Evolutionary conservation across 768 basidiomycete species (phyloP).

Genomic region (Psilocybe cyanescens): DNA sequence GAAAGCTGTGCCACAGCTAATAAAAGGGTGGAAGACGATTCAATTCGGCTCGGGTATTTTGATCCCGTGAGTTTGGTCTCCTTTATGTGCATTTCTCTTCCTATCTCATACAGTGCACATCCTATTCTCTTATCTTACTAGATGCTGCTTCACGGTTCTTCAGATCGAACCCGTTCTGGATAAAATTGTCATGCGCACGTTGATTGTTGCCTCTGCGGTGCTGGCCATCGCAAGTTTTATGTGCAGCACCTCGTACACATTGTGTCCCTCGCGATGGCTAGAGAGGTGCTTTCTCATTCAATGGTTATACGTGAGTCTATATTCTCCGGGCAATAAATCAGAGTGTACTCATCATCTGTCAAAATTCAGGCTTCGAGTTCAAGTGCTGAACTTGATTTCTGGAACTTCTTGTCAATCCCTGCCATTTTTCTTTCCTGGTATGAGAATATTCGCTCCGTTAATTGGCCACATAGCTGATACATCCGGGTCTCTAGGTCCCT

Average conservation of each 20-base stretch:
- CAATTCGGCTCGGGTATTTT: slow-evolving; percentile 2
- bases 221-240: not conserved
- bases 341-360: not conserved
- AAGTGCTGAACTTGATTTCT: not conserved
- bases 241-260: not conserved
- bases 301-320: not conserved
- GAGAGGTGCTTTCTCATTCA: not conserved
- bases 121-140: not conserved
- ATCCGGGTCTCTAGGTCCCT: not conserved
- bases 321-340: not conserved
- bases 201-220: not conserved
- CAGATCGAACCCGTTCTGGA: not conserved
- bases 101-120: not conserved
- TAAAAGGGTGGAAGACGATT: not conserved
- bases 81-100: not conserved
- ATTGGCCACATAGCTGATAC: not conserved
- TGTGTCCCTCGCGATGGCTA: not conserved
- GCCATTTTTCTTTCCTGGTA: not conserved
- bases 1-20: not conserved
- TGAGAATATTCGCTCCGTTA: not conserved
- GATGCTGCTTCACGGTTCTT: slow-evolving; percentile 2
- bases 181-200: not conserved
- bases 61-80: not conserved
- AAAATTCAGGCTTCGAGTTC: not conserved
- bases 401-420: not conserved